These are phyloP conservation scores for Cyberlindnera xishuangbannaensis DNA, from an alignment of 805 yeast species.

Conservation along the genomic window DNA sequence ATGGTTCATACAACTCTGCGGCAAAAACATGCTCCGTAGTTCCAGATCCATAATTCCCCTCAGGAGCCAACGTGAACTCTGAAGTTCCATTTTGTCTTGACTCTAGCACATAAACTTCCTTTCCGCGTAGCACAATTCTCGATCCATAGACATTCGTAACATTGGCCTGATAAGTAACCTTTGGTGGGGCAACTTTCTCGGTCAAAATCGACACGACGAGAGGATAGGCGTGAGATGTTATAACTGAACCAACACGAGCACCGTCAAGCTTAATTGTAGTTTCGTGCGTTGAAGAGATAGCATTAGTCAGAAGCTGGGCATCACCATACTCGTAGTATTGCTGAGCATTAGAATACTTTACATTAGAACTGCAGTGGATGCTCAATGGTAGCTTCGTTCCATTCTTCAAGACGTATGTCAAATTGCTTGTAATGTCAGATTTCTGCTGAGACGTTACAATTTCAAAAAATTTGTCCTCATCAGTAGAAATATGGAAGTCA, in stretches of 20 bases:
- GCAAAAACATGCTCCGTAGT: constrained; percentile 25
- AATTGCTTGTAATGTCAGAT: constrained; percentile 12
- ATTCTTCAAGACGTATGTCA: constrained; percentile 16
- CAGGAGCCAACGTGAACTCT: constrained; percentile 34
- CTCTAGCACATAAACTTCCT: constrained; percentile 18
- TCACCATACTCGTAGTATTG: constrained; percentile 35
- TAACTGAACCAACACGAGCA: constrained; percentile 8
- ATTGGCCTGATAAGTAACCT: constrained; percentile 16
- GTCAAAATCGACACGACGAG: constrained; percentile 9
- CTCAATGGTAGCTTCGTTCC: constrained; percentile 21
- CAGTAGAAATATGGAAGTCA: constrained; percentile 8
- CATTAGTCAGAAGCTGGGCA: constrained; percentile 26
- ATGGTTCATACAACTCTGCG: constrained; percentile 20
- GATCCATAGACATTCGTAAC: constrained; percentile 21
- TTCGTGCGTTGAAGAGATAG: constrained; percentile 12
- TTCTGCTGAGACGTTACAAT: constrained; percentile 16
- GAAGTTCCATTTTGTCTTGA: constrained; percentile 42
- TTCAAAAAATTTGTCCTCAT: constrained; percentile 19
- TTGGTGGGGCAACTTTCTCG: constrained; percentile 11
- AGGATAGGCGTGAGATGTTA: constrained; percentile 17
- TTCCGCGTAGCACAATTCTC: constrained; percentile 12
- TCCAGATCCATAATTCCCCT: constrained; percentile 44
- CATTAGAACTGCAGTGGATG: constrained; percentile 17
- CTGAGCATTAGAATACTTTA: constrained; percentile 35
- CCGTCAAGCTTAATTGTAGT: constrained; percentile 14